These are phyloP conservation scores for Wickerhamomyces rabaulensis DNA, from an alignment of 805 yeast genomes.

Conservation along the genomic window DNA sequence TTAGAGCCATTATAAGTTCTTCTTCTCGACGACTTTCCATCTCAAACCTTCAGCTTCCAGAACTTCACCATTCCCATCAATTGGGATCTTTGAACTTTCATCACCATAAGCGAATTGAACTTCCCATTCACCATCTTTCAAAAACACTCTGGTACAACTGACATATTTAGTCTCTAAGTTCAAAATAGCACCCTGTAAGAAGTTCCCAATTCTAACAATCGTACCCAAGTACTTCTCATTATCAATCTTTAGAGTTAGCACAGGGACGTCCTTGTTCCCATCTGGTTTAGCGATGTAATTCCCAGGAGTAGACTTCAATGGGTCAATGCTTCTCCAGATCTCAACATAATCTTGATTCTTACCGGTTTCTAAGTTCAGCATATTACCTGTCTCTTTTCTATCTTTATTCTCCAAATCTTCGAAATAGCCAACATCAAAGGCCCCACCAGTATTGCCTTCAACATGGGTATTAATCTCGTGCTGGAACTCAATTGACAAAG, in stretches of 20 bases:
- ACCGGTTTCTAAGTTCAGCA: conserved; percentile 43
- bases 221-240: conserved; percentile 33
- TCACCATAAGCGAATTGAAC: conserved; percentile 15
- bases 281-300: conserved; percentile 27
- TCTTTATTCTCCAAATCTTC: conserved; percentile 33
- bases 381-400: conserved; percentile 45
- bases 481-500: conserved; percentile 16
- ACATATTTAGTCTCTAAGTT: conserved; percentile 19
- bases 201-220: conserved; percentile 42
- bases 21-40: conserved; percentile 12
- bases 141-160: conserved; percentile 15
- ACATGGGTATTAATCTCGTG: conserved; percentile 22
- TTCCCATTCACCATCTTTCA: conserved; percentile 10
- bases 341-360: conserved; percentile 41
- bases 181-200: conserved; percentile 44
- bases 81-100: conserved; percentile 16
- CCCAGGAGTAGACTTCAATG: conserved; percentile 29
- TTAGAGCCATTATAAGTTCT: background rate
- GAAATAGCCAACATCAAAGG: conserved; percentile 36
- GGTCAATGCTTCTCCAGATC: conserved; percentile 49
- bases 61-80: conserved; percentile 9
- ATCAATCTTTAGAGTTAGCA: conserved; percentile 25
- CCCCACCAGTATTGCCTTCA: conserved; percentile 18
- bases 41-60: conserved; percentile 6
- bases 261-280: conserved; percentile 2